Percentiles rank a stretch among this genome's conserved stretches.
phyloP scores from a whole-genome alignment of 179 eudicot species.

The Beta macrorhiza region DNA sequence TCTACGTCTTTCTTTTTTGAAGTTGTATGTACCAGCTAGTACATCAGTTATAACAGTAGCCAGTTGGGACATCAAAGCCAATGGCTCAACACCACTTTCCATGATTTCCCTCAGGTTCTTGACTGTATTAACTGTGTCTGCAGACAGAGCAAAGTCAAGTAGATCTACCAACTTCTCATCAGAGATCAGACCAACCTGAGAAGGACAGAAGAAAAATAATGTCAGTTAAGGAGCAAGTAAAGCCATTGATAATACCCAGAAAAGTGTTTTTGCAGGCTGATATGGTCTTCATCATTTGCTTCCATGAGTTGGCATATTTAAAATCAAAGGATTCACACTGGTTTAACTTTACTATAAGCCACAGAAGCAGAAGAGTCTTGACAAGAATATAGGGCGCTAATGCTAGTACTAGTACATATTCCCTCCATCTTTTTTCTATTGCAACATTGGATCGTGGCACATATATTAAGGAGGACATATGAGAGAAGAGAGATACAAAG shows the following conservation, averaged over 20 bases:
- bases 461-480: too few species aligned
- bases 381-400: not conserved
- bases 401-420: not conserved
- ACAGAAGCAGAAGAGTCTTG: not conserved
- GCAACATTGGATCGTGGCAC: too few species aligned
- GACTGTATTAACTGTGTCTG: conserved; percentile 88
- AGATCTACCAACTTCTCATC: conserved; percentile 92
- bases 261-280: not conserved
- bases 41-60: conserved; percentile 93
- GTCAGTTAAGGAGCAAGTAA: conserved; percentile 11
- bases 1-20: conserved; percentile 57
- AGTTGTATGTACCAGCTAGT: conserved; percentile 85
- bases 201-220: conserved; percentile 9
- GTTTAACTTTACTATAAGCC: not conserved
- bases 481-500: too few species aligned
- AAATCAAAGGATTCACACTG: not conserved
- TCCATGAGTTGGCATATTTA: not conserved
- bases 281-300: not conserved
- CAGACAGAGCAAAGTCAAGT: conserved; percentile 93
- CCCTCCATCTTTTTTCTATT: too few species aligned
- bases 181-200: conserved; percentile 87
- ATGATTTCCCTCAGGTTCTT: conserved; percentile 84
- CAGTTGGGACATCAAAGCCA: conserved; percentile 92
- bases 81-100: conserved; percentile 92
- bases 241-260: not conserved